Base-by-base conservation (phyloP, 2,329 filamentous ascomycete genomes). In the Samsoniella hepiali region DNA sequence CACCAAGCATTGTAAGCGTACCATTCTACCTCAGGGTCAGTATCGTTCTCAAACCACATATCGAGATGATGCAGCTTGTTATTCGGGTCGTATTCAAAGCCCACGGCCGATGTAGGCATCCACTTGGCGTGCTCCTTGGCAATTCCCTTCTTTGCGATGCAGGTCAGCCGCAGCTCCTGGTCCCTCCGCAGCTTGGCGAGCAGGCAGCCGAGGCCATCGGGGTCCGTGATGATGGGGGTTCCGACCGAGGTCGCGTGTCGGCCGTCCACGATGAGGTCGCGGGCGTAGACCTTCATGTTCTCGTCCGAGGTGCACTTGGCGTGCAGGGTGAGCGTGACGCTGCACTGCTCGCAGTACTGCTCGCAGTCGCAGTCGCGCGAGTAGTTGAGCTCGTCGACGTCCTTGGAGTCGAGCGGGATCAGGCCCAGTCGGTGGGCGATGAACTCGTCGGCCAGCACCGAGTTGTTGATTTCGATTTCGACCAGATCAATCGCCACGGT, bases 111-210 rank as follows among this genome's bases (percentile, higher is more conserved):
- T 42, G 91, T 94, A 2, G 95, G 93, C 71, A 92, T 91, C 95
- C 95, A 99, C 77, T 99, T 99, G 10, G 95, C 91, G 77, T 99
- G 95, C 76, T 99, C 95, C 82, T 99, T 99, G 44, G 94, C 93
- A 68, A 98, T 98, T 1, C 95, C 95, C 83, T 98, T 98, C 83
- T 97, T 97, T 58, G 94, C 95, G 68, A 97, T 90, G 74, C 94
- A 98, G 66, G 86, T 91, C 72, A 99, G 86, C 75, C 92, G 89
- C 65, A 99, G 80, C 76, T 97, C 93, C 78, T 99, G 95, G 2
- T 90, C 92, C 72, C 89, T 90, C 64, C 94, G 85, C 73, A 99
- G 80, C 82, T 98, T 98, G 72, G 90, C 91, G 68, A 99, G 94
- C 69, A 98, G 82, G 51, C 90, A 86, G 1, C 95, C 95, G 63